Evolutionary conservation across 495 filamentous ascomycete genomes (phyloP), one percentile per base, ranked within the genome.

Genomic region (Elasticomyces elasticus): DNA sequence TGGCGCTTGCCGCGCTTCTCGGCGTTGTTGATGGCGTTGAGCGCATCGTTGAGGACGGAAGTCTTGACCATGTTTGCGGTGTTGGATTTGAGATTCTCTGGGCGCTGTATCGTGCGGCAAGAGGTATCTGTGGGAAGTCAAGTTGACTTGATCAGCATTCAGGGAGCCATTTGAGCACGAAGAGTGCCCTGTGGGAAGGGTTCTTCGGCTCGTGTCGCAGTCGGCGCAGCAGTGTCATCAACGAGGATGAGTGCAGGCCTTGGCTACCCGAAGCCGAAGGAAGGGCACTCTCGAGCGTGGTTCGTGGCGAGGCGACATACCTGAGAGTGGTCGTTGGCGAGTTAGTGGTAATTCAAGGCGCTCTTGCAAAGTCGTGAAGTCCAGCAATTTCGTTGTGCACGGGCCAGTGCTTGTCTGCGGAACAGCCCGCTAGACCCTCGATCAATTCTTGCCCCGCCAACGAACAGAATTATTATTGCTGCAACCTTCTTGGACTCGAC

Each of bases 11-110:
- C 92, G 63, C 83, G 78, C 84, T 97, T 96, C 81, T 98, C 92
- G 79, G 92, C 92, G 72, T 97, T 98, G 87, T 98, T 97, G 84
- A 98, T 95, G 79, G 83, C 81, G 72, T 97, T 97, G 64, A 98
- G 87, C 72, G 90, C 87, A 84, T 97, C 92, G 79, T 97, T 94
- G 70, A 98, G 89, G 71, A 95, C 89, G 69, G 87, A 94, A 64
- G 92, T 96, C 76, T 86, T 87, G 76, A 95, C 90, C 92, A 97
- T 98, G 69, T 82, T 96, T 79, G 69, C 80, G 80, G 75, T 72
- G 54, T 76, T 20, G 44, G 76, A 54, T 75, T 22, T 47, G 76
- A 84, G 81, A 82, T 94, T 90, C 86, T 94, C 86, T 89, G 83
- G 72, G 66, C 66, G 67, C 59, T 38, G 55, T 27, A 10, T 19